Evolutionary conservation across 2,329 filamentous ascomycete species (phyloP).

Genomic region (Exophiala bonariae): DNA sequence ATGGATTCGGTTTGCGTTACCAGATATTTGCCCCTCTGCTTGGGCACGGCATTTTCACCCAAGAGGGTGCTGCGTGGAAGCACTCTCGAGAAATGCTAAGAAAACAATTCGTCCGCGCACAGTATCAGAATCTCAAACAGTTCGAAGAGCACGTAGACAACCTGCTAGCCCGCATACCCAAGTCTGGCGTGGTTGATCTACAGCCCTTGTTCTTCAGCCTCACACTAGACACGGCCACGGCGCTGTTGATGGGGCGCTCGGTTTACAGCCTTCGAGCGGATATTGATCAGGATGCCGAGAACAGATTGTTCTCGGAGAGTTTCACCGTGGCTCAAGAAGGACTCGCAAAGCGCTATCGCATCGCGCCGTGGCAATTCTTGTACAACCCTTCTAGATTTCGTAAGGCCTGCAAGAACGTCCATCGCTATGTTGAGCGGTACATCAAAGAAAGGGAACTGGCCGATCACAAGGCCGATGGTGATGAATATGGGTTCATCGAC

Average conservation of each 20-base stretch:
- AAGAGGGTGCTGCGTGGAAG: conserved; percentile 34
- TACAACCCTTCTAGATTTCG: conserved; percentile 14
- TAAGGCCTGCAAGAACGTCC: conserved; percentile 16
- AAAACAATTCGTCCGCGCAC: conserved; percentile 38
- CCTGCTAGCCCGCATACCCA: conserved; percentile 13
- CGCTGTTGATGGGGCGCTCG: conserved; percentile 26
- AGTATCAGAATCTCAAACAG: conserved; percentile 34
- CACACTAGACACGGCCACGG: conserved; percentile 51
- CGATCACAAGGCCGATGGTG: neutral
- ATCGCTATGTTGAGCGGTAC: conserved; percentile 13
- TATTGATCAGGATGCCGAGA: conserved; percentile 16
- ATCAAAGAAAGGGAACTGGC: conserved; percentile 15
- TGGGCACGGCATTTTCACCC: conserved; percentile 42
- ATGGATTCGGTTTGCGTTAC: conserved; percentile 10
- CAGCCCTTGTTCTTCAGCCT: conserved; percentile 50
- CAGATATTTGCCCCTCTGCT: conserved; percentile 29
- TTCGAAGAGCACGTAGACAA: conserved; percentile 31
- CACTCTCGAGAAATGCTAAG: conserved; percentile 37
- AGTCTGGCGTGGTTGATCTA: conserved; percentile 40
- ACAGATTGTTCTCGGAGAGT: conserved; percentile 25
- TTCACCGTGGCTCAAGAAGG: conserved; percentile 29
- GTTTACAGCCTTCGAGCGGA: conserved; percentile 15
- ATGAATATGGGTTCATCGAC: conserved; percentile 4
- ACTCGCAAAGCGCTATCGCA: conserved; percentile 19
- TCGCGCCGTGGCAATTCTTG: conserved; percentile 14